A percentile compares a stretch with the other conserved stretches of the same genome.
These are phyloP conservation scores for Mariannaea sp. DNA, from an alignment of 2,329 filamentous ascomycete species.

Conservation along the genomic window DNA sequence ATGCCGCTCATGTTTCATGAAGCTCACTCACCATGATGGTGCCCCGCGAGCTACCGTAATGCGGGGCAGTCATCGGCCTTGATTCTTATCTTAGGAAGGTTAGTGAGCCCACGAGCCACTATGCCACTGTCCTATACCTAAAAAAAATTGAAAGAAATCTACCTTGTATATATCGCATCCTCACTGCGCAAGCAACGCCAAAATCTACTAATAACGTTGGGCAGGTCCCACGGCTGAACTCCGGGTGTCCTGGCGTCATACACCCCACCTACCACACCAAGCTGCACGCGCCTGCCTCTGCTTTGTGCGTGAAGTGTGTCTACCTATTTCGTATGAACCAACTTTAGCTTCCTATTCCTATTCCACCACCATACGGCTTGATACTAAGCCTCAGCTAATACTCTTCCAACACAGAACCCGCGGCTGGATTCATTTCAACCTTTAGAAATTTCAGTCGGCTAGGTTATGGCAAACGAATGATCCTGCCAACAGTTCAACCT, in stretches of 20 bases:
- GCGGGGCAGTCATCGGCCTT: too few species aligned
- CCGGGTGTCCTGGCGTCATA: background rate
- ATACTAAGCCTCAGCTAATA: background rate
- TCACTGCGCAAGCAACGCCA: too few species aligned
- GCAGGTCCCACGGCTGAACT: background rate
- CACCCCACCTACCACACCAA: constrained; percentile 4
- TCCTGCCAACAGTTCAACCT: constrained; percentile 11
- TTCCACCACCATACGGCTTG: background rate
- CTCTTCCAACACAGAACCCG: background rate
- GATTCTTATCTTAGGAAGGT: too few species aligned
- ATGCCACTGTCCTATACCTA: too few species aligned
- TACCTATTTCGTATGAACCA: too few species aligned
- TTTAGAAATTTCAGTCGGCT: background rate
- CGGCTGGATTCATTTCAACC: background rate
- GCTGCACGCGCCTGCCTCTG: constrained; percentile 2
- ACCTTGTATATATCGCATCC: too few species aligned
- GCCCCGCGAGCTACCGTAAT: too few species aligned
- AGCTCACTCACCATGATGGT: too few species aligned
- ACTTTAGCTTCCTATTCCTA: constrained; percentile 3
- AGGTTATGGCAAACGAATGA: constrained; percentile 9
- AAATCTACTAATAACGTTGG: too few species aligned
- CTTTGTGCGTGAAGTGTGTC: constrained; percentile 4
- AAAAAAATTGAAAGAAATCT: too few species aligned
- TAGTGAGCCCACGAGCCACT: too few species aligned
- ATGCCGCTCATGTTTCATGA: too few species aligned